Percentiles rank a stretch among this genome's conserved stretches.
phyloP scores from a whole-genome alignment of 805 yeast species.

The Candida multigemmis region DNA sequence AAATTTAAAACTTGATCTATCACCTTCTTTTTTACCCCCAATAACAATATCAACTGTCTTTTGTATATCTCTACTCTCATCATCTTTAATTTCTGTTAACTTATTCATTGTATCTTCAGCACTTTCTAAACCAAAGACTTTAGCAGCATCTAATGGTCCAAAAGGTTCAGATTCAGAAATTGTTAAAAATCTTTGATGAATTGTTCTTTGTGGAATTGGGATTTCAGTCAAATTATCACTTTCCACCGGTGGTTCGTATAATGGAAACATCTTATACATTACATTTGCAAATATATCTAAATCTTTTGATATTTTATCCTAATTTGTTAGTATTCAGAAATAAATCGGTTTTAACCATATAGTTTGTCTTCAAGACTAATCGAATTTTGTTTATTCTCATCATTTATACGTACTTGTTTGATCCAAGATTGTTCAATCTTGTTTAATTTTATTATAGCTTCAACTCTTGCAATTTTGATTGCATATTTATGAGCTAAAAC shows the following conservation, averaged over 20 bases:
- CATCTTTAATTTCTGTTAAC: slow-evolving; percentile 53
- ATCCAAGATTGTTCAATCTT: slow-evolving; percentile 57
- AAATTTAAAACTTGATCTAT: slow-evolving; percentile 64
- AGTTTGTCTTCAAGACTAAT: slow-evolving; percentile 72
- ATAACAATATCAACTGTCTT: slow-evolving; percentile 20
- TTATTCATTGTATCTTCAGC: slow-evolving; percentile 70
- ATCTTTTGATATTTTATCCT: slow-evolving; percentile 47
- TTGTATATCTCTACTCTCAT: slow-evolving; percentile 19
- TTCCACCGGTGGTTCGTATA: slow-evolving; percentile 33
- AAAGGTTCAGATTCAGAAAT: slow-evolving; percentile 93
- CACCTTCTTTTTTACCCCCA: slow-evolving; percentile 61
- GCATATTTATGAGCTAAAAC: slow-evolving; percentile 74
- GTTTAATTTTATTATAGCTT: slow-evolving; percentile 71
- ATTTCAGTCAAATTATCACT: slow-evolving; percentile 87
- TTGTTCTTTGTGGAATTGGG: slow-evolving; percentile 79
- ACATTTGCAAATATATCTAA: slow-evolving; percentile 48
- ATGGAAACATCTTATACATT: slow-evolving; percentile 77
- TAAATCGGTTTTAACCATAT: slow-evolving; percentile 7
- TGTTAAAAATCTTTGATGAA: slow-evolving; percentile 74
- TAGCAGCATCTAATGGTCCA: slow-evolving; percentile 93
- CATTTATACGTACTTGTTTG: slow-evolving; percentile 43
- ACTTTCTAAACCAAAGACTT: slow-evolving; percentile 75
- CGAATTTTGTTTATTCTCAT: slow-evolving; percentile 30
- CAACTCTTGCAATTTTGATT: slow-evolving; percentile 75
- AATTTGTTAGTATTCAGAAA: slow-evolving; percentile 25